These are phyloP conservation scores for Cordyceps fumosorosea DNA, from an alignment of 2,329 filamentous ascomycete species.

Conservation along the genomic window DNA sequence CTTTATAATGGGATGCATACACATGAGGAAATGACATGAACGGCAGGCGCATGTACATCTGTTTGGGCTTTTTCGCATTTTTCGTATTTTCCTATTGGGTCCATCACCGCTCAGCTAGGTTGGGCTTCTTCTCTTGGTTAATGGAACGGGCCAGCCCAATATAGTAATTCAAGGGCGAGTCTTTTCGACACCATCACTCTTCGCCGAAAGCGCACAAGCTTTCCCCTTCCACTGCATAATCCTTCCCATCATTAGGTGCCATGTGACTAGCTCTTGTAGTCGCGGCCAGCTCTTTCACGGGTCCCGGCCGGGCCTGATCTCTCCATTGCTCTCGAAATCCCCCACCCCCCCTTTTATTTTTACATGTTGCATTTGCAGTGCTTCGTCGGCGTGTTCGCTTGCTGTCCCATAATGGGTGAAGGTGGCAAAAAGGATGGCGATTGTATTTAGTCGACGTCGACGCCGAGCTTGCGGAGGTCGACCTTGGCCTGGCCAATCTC, in stretches of 20 bases:
- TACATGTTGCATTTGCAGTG: background rate
- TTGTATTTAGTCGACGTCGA: conserved; percentile 61
- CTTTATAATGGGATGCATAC: conserved; percentile 1
- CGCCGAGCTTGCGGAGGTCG: conserved; percentile 67
- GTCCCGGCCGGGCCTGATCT: too few relatives aligned
- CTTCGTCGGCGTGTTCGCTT: background rate
- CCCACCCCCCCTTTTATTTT: too few relatives aligned
- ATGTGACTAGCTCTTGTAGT: too few relatives aligned
- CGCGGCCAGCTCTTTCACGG: too few relatives aligned
- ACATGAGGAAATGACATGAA: conserved; percentile 9
- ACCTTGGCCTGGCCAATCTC: conserved; percentile 74
- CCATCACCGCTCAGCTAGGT: background rate
- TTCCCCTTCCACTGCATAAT: background rate
- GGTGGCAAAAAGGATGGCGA: background rate
- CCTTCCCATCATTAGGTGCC: background rate
- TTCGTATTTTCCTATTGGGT: background rate
- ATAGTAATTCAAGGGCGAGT: background rate
- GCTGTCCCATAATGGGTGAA: background rate
- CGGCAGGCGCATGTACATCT: conserved; percentile 12
- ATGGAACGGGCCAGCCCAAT: background rate
- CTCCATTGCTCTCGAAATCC: background rate
- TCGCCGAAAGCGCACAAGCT: background rate
- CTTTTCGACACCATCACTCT: background rate
- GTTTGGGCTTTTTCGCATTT: conserved; percentile 16
- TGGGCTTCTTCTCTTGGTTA: background rate